Conservation (phyloP, 1,284 basidiomycete species). For the Volvariella volvacea region DNA sequence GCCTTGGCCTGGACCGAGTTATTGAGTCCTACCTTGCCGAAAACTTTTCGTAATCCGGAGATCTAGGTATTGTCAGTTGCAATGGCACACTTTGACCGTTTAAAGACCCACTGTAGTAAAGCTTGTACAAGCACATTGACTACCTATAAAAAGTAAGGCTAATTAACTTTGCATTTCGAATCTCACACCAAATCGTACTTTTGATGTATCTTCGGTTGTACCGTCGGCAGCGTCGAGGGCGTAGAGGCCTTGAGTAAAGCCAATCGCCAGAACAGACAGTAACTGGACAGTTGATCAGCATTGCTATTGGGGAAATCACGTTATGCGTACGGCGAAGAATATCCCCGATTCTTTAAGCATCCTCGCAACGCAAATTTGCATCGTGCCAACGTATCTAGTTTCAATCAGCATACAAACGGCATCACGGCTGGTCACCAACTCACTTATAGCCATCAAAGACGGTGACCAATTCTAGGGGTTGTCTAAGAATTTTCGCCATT, state of each 20-base stretch:
- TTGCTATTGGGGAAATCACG: conserved; percentile 5
- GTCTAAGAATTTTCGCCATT: conserved; percentile 3
- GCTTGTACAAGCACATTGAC: conserved; percentile 77
- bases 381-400: conserved; percentile 68
- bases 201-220: conserved; percentile 45
- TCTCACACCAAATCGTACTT: conserved; percentile 32
- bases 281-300: conserved; percentile 38
- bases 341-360: conserved; percentile 93
- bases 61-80: conserved; percentile 30
- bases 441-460: conserved; percentile 79
- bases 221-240: conserved; percentile 91
- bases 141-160: conserved; percentile 46
- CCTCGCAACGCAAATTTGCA: conserved; percentile 81
- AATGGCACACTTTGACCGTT: conserved; percentile 2
- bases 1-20: conserved; percentile 10
- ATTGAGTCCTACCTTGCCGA: conserved; percentile 34
- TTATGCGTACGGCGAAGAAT: conserved; percentile 74
- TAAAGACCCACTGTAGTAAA: conserved; percentile 60
- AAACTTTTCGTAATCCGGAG: conserved; percentile 76
- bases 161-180: background rate
- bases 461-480: conserved; percentile 60
- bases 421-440: conserved; percentile 13
- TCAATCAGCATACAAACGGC: background rate
- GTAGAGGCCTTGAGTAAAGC: conserved; percentile 83
- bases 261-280: conserved; percentile 74